phyloP scores from a whole-genome alignment of 2,329 filamentous ascomycete species.

The Alternaria infectoria region DNA sequence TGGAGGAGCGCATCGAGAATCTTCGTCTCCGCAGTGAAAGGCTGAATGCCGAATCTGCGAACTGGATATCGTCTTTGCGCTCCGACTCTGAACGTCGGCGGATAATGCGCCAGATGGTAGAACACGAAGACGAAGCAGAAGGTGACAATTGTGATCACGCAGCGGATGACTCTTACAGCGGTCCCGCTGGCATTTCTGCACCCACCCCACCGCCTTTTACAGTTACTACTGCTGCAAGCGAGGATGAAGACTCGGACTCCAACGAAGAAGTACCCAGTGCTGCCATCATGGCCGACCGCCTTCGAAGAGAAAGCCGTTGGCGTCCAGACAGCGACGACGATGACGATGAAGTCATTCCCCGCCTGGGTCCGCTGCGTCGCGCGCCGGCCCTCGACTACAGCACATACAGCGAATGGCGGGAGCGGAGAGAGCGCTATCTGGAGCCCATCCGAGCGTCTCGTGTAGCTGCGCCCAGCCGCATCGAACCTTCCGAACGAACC shows the following conservation, averaged over 20 bases:
- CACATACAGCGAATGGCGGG: slow-evolving; percentile 32
- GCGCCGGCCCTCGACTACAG: slow-evolving; percentile 30
- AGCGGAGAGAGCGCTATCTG: slow-evolving; percentile 33
- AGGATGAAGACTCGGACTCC: slow-evolving; percentile 40
- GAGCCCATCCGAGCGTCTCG: slow-evolving; percentile 40
- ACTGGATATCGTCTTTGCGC: slow-evolving; percentile 15
- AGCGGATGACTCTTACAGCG: slow-evolving; percentile 25
- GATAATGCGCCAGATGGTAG: slow-evolving; percentile 21
- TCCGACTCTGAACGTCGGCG: slow-evolving; percentile 17
- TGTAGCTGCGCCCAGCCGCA: slow-evolving; percentile 42
- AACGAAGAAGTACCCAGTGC: slow-evolving; percentile 48
- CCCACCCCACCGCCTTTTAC: slow-evolving; percentile 50
- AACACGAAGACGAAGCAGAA: slow-evolving; percentile 29
- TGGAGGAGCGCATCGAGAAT: slow-evolving; percentile 37
- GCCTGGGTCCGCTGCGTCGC: slow-evolving; percentile 29
- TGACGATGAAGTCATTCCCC: slow-evolving; percentile 39
- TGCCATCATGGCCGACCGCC: slow-evolving; percentile 49
- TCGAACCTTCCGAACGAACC: slow-evolving; percentile 33
- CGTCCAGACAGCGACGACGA: slow-evolving; percentile 47
- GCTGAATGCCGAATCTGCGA: slow-evolving; percentile 13
- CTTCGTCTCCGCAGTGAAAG: slow-evolving; percentile 27
- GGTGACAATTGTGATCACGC: slow-evolving; percentile 42
- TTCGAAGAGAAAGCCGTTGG: slow-evolving; percentile 48
- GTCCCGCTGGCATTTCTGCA: slow-evolving; percentile 38
- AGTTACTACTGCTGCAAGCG: slow-evolving; percentile 46